Conservation (phyloP, 768 basidiomycete species). For the Termitomyces sp. region DNA sequence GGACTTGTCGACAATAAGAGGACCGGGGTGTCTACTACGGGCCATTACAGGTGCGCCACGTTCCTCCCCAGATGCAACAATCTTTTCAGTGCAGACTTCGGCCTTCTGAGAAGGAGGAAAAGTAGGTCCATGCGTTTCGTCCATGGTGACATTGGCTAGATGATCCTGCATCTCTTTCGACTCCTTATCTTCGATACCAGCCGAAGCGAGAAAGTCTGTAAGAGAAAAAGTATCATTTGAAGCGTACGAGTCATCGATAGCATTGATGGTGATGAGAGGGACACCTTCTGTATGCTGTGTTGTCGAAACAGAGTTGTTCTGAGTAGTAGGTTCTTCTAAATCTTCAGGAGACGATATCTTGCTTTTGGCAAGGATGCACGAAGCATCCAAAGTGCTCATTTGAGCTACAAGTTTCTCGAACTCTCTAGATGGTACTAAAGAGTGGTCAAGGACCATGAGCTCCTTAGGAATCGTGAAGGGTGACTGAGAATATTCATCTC, state of each 20-base stretch:
- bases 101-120: background rate
- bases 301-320: too few relatives aligned
- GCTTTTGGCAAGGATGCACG: background rate
- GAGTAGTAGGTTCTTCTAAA: background rate
- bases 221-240: slow-evolving; percentile 4
- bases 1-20: background rate
- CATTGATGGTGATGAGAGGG: background rate
- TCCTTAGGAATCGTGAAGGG: background rate
- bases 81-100: background rate
- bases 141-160: background rate
- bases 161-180: background rate
- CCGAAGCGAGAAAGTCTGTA: background rate
- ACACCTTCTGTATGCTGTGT: background rate
- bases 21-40: background rate
- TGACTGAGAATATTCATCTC: background rate
- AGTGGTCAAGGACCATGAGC: too few relatives aligned
- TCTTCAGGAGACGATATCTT: background rate
- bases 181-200: background rate
- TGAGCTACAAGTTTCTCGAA: background rate
- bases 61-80: background rate
- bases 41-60: background rate
- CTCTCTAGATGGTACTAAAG: too few relatives aligned
- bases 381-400: background rate
- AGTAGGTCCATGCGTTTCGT: background rate
- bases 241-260: background rate